Percentiles rank a stretch among this genome's conserved stretches.
Conservation (phyloP, 179 eudicot genomes). For the Pouteria campechiana region DNA sequence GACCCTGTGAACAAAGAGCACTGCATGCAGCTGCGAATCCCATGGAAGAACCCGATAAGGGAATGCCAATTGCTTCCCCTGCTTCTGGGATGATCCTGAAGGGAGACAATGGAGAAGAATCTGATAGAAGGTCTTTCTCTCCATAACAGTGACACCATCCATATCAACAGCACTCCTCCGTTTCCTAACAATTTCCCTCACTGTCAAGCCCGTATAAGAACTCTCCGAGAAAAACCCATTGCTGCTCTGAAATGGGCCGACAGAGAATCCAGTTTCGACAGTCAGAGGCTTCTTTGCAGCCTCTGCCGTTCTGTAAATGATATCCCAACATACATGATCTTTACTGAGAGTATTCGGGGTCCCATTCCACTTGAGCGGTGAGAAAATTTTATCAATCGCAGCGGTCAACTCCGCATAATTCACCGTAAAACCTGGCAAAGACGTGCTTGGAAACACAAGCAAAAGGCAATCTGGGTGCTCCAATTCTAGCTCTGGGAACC, state of each 20-base stretch:
- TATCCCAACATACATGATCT: constrained; percentile 89
- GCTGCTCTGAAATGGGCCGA: constrained; percentile 44
- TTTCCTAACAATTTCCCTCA: constrained; percentile 65
- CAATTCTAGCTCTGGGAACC: constrained; percentile 67
- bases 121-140: constrained; percentile 64
- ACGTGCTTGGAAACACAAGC: constrained; percentile 45
- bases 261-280: constrained; percentile 14
- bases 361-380: constrained; percentile 70
- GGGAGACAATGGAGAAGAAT: constrained; percentile 84
- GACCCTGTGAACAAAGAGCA: constrained; percentile 77
- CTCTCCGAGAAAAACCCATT: constrained; percentile 45
- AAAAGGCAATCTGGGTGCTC: constrained; percentile 89
- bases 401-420: constrained; percentile 34
- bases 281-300: constrained; percentile 56
- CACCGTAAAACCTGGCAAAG: constrained; percentile 24
- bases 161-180: constrained; percentile 94
- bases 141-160: constrained; percentile 60
- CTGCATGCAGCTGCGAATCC: constrained; percentile 89
- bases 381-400: constrained; percentile 26
- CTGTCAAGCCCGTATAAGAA: constrained; percentile 44
- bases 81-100: constrained; percentile 37
- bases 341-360: constrained; percentile 67
- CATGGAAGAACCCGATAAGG: constrained; percentile 76
- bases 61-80: constrained; percentile 65
- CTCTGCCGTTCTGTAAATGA: constrained; percentile 76